Evolutionary conservation across 148 eudicot genomes (phyloP).

Genomic region (Silene conica): DNA sequence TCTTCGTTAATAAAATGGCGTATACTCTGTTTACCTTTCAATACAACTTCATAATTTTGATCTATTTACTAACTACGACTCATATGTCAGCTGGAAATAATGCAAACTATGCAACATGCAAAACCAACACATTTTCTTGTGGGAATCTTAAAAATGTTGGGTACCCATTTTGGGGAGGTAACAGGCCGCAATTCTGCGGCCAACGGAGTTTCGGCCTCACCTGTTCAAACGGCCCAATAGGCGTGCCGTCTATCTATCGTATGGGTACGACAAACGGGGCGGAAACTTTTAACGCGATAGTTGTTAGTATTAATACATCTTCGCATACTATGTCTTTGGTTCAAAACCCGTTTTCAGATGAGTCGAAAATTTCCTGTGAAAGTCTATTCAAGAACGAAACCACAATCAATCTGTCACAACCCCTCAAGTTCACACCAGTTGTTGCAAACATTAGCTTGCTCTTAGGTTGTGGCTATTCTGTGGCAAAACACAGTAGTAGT

Average conservation of each 20-base stretch:
- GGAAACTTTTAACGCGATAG: not conserved
- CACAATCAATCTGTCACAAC: too few species aligned
- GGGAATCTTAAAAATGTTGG: slow-evolving; percentile 9
- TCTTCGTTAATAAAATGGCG: too few species aligned
- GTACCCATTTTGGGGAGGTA: slow-evolving; percentile 20
- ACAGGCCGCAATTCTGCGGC: slow-evolving; percentile 17
- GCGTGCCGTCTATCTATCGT: too few species aligned
- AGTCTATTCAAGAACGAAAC: too few species aligned
- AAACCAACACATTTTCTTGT: not conserved
- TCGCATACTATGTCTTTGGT: slow-evolving; percentile 9
- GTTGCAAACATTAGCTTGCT: too few species aligned
- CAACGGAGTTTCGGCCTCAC: not conserved
- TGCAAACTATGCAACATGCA: slow-evolving; percentile 9
- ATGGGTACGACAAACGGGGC: not conserved
- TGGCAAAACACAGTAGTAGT: too few species aligned
- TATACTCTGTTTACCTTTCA: too few species aligned
- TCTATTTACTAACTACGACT: not conserved
- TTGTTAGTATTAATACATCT: slow-evolving; percentile 1
- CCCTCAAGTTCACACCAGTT: too few species aligned
- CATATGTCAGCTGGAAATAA: not conserved
- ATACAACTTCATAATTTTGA: too few species aligned
- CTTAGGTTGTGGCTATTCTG: too few species aligned
- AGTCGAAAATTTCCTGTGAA: too few species aligned
- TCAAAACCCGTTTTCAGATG: not conserved
- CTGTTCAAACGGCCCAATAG: not conserved